These are phyloP conservation scores for Phytophthora uliginosa DNA, from an alignment of 352 stramenopile species.

Conservation along the genomic window DNA sequence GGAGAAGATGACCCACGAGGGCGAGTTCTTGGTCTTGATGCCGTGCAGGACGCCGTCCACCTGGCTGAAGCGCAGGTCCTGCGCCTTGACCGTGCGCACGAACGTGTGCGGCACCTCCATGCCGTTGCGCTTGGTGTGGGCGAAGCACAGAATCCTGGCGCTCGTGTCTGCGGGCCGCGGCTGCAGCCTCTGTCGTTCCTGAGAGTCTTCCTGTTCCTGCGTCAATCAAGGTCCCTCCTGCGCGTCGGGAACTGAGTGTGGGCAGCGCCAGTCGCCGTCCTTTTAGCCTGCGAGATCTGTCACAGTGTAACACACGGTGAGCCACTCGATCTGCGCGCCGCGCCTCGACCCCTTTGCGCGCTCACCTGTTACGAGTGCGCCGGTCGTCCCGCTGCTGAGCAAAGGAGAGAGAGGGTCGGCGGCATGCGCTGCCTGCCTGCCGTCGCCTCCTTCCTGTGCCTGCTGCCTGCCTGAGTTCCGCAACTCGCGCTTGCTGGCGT, in stretches of 20 bases:
- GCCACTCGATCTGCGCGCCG: not conserved
- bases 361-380: conserved; percentile 22
- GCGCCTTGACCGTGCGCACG: conserved; percentile 84
- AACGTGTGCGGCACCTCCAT: conserved; percentile 84
- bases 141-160: conserved; percentile 52
- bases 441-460: conserved; percentile 4
- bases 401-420: conserved; percentile 27
- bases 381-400: conserved; percentile 14
- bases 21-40: conserved; percentile 73
- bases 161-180: conserved; percentile 20
- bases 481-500: conserved; percentile 36
- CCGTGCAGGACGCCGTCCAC: conserved; percentile 78
- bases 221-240: not conserved
- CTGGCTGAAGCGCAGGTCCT: conserved; percentile 82
- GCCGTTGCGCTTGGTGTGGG: conserved; percentile 48
- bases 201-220: not conserved
- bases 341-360: not conserved
- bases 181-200: conserved; percentile 16
- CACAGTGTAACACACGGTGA: conserved; percentile 31
- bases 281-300: conserved; percentile 38
- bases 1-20: conserved; percentile 79
- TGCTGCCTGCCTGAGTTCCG: conserved; percentile 34
- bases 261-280: not conserved
- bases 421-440: conserved; percentile 41
- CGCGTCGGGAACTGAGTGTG: not conserved